phyloP scores from a whole-genome alignment of 805 yeast species.

The Metschnikowia corniflorae region DNA sequence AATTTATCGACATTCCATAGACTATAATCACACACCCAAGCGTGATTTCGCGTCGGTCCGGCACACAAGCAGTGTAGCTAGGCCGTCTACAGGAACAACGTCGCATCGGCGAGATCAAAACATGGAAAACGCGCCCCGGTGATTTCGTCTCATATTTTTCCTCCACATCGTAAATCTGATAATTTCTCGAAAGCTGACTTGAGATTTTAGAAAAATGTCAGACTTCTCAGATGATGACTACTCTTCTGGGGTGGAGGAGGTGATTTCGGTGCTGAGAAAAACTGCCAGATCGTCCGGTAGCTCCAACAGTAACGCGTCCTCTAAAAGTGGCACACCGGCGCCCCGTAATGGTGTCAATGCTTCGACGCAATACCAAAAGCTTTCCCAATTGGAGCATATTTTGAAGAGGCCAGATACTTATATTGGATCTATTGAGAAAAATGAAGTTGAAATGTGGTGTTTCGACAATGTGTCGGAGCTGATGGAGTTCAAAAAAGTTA shows the following conservation, averaged over 20 bases:
- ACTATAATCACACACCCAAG: too few relatives aligned
- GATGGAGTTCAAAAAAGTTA: conserved; percentile 56
- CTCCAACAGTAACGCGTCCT: conserved; percentile 14
- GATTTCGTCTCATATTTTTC: too few relatives aligned
- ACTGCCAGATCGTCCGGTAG: conserved; percentile 11
- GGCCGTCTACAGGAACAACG: too few relatives aligned
- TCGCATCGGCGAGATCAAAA: conserved; percentile 2
- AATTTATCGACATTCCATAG: too few relatives aligned
- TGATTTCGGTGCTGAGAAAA: conserved; percentile 7
- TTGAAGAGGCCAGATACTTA: conserved; percentile 97
- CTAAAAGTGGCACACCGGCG: conserved; percentile 13
- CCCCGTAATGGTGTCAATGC: conserved; percentile 30
- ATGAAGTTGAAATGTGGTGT: conserved; percentile 81
- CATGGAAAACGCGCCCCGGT: conserved; percentile 3
- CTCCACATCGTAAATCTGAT: too few relatives aligned
- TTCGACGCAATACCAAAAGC: conserved; percentile 82
- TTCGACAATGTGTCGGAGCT: conserved; percentile 48
- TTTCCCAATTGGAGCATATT: conserved; percentile 93
- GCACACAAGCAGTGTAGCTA: too few relatives aligned
- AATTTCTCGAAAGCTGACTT: too few relatives aligned
- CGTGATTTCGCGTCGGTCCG: too few relatives aligned
- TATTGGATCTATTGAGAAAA: conserved; percentile 88
- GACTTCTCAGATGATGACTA: conserved; percentile 14
- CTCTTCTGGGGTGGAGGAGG: conserved; percentile 11
- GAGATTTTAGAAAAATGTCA: conserved; percentile 7